A percentile compares a stretch with the other conserved stretches of the same genome.
Conservation (phyloP, 176 grass and related monocot species). For the Pontederia crassipes region DNA sequence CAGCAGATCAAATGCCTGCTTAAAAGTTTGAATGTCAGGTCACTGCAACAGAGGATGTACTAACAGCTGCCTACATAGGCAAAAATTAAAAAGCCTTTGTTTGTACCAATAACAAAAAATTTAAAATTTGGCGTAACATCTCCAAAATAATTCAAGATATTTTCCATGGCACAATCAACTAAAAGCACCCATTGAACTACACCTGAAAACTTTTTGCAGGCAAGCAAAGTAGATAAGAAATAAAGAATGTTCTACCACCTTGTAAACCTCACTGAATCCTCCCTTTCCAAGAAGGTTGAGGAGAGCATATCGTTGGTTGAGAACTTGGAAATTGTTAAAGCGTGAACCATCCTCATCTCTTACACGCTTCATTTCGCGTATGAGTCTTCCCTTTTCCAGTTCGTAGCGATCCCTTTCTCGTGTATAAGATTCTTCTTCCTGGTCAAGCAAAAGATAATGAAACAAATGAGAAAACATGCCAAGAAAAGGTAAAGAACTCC, state of each 20-base stretch:
- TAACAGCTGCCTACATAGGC: slow-evolving; percentile 7
- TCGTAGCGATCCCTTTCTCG: slow-evolving; percentile 94
- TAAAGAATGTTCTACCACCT: slow-evolving; percentile 27
- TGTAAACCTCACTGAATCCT: slow-evolving; percentile 99
- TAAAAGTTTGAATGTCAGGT: slow-evolving; percentile 24
- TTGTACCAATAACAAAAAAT: too few relatives aligned
- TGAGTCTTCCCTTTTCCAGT: slow-evolving; percentile 88
- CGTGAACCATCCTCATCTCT: slow-evolving; percentile 98
- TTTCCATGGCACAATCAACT: too few relatives aligned
- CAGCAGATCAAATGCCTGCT: slow-evolving; percentile 96
- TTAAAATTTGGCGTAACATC: too few relatives aligned
- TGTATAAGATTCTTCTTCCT: slow-evolving; percentile 94
- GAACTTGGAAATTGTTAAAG: slow-evolving; percentile 98
- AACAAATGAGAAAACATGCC: slow-evolving; percentile 12
- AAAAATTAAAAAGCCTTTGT: slow-evolving; percentile 2
- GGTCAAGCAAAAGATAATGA: slow-evolving; percentile 20
- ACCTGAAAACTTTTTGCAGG: too few relatives aligned
- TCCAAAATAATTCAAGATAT: too few relatives aligned
- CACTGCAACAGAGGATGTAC: background rate
- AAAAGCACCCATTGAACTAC: too few relatives aligned
- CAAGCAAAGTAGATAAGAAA: too few relatives aligned
- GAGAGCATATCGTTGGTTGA: slow-evolving; percentile 98
- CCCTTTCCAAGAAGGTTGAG: slow-evolving; percentile 99
- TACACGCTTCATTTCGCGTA: slow-evolving; percentile 99
- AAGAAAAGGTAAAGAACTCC: background rate